phyloP scores from a whole-genome alignment of 192 early-diverging fungal species.

The Geranomyces michiganensis region DNA sequence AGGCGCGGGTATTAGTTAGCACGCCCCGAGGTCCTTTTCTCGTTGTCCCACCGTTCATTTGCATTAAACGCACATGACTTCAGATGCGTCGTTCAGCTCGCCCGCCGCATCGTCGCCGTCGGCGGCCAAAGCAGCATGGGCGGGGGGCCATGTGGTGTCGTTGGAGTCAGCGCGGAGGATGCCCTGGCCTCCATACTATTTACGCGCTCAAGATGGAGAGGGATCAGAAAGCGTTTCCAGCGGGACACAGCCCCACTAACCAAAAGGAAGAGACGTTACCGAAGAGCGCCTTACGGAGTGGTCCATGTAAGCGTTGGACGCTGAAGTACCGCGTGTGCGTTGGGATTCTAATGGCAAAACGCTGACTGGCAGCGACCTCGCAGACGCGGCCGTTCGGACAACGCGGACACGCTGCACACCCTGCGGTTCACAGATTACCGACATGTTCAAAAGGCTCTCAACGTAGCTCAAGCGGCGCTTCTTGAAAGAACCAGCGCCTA shows the following conservation, averaged over 20 bases:
- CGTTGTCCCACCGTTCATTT: background rate
- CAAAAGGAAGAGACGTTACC: background rate
- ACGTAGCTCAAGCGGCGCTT: no score
- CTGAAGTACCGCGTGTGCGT: no score
- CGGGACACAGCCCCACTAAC: no score
- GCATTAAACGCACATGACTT: background rate
- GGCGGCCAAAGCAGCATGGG: background rate
- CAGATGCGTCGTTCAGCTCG: background rate
- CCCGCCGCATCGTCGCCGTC: background rate
- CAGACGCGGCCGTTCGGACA: no score
- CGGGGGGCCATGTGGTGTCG: constrained; percentile 9
- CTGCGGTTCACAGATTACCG: no score
- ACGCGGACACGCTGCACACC: no score
- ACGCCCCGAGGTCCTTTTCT: background rate
- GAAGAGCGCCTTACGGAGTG: background rate
- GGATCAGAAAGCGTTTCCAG: no score
- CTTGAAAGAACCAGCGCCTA: no score
- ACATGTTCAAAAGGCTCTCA: no score
- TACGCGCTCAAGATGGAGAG: background rate
- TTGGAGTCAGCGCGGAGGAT: background rate
- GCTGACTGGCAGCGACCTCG: no score
- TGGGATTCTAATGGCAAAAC: no score
- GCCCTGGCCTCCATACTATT: constrained; percentile 5
- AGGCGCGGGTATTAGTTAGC: background rate
- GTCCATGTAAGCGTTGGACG: no score